phyloP scores from a whole-genome alignment of 2,329 filamentous ascomycete species.

The Trichoderma polysporum region DNA sequence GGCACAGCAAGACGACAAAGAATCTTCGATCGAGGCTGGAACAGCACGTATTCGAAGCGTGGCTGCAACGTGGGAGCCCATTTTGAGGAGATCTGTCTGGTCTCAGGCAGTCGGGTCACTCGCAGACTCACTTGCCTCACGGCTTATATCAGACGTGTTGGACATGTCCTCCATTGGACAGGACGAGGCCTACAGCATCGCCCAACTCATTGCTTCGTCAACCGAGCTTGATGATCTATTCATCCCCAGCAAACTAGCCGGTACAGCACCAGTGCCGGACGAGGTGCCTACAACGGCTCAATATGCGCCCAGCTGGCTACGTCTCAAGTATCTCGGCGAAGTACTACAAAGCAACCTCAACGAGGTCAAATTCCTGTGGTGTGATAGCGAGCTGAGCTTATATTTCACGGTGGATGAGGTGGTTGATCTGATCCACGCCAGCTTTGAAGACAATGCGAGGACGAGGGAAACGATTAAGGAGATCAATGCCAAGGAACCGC shows the following conservation, averaged over 20 bases:
- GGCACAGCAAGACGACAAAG: constrained; percentile 56
- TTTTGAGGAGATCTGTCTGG: constrained; percentile 62
- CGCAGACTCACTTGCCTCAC: constrained; percentile 57
- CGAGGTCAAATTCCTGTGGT: constrained; percentile 63
- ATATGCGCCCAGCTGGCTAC: constrained; percentile 61
- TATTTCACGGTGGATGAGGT: constrained; percentile 63
- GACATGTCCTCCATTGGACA: constrained; percentile 61
- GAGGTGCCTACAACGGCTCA: constrained; percentile 57
- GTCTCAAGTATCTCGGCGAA: constrained; percentile 63
- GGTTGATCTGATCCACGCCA: constrained; percentile 60
- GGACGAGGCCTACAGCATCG: constrained; percentile 63
- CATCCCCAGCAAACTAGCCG: constrained; percentile 43
- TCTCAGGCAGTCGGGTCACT: constrained; percentile 62
- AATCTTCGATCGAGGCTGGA: constrained; percentile 53
- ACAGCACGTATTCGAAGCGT: constrained; percentile 53
- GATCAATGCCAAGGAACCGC: constrained; percentile 50
- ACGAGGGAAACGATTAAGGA: constrained; percentile 59
- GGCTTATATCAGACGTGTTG: constrained; percentile 61
- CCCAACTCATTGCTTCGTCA: constrained; percentile 57
- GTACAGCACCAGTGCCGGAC: constrained; percentile 31
- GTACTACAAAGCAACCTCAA: constrained; percentile 65
- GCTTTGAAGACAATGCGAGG: constrained; percentile 62
- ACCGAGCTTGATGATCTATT: constrained; percentile 62
- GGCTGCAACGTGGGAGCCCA: constrained; percentile 56
- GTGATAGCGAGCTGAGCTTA: constrained; percentile 63